Percentiles rank a stretch among this genome's conserved stretches.
These are phyloP conservation scores for Irpex sp. DNA, from an alignment of 1,284 basidiomycete genomes.

Conservation along the genomic window DNA sequence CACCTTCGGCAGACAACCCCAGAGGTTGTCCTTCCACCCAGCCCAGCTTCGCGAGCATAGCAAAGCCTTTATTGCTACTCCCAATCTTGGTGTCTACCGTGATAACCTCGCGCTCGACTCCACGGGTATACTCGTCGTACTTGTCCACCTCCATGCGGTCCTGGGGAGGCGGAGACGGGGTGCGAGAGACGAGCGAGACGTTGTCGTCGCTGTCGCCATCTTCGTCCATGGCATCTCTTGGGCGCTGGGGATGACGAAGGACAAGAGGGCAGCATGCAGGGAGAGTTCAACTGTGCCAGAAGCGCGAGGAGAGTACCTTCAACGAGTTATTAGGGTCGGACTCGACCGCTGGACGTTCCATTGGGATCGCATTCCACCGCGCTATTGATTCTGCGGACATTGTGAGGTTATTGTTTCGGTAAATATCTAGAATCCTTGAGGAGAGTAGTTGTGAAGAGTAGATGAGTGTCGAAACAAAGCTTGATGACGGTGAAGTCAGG, in stretches of 20 bases:
- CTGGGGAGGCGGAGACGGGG: conserved; percentile 51
- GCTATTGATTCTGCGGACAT: conserved; percentile 64
- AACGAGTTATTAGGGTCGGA: conserved; percentile 12
- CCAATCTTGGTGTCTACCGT: conserved; percentile 77
- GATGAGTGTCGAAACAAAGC: too few species aligned
- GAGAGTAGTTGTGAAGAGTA: too few species aligned
- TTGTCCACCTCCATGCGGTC: conserved; percentile 55
- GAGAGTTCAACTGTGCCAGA: conserved; percentile 30
- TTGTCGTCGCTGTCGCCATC: conserved; percentile 44
- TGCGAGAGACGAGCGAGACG: conserved; percentile 64
- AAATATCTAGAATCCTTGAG: too few species aligned
- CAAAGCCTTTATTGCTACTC: conserved; percentile 70
- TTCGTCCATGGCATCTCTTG: conserved; percentile 35
- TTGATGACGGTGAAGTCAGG: too few species aligned
- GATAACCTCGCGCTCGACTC: conserved; percentile 48
- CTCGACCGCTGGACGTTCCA: conserved; percentile 31
- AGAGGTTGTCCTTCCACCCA: conserved; percentile 76
- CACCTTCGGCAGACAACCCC: conserved; percentile 71
- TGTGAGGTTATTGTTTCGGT: neutral
- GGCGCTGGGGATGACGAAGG: conserved; percentile 50
- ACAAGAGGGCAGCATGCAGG: conserved; percentile 24
- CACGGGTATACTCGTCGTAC: conserved; percentile 60
- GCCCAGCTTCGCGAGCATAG: conserved; percentile 72
- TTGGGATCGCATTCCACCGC: conserved; percentile 67
- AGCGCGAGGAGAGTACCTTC: conserved; percentile 67